Percentiles rank a stretch among this genome's conserved stretches.
phyloP scores from a whole-genome alignment of 1,139 yeast species.

The Yamadazyma diospyri region DNA sequence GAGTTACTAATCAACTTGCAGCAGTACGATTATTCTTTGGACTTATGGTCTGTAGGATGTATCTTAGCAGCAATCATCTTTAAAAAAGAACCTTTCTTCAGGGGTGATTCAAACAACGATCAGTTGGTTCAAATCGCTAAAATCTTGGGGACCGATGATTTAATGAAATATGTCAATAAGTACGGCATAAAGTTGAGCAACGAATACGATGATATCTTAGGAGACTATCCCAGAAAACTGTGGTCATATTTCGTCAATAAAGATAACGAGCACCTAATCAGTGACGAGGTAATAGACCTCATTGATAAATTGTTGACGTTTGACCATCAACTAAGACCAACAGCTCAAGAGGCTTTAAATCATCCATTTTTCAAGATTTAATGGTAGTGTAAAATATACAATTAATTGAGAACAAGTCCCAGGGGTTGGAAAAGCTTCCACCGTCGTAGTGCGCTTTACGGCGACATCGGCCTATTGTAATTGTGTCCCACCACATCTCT shows the following conservation, averaged over 20 bases:
- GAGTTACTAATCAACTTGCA: slow-evolving; percentile 70
- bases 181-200: slow-evolving; percentile 58
- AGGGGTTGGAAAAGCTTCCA: no score
- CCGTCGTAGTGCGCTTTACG: no score
- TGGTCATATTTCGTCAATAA: slow-evolving; percentile 81
- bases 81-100: slow-evolving; percentile 74
- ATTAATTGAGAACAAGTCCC: no score
- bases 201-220: slow-evolving; percentile 67
- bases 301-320: slow-evolving; percentile 80
- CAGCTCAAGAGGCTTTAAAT: slow-evolving; percentile 87
- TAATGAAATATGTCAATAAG: slow-evolving; percentile 56
- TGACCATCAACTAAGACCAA: slow-evolving; percentile 92
- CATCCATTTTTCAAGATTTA: slow-evolving; percentile 49
- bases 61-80: slow-evolving; percentile 75
- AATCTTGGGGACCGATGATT: slow-evolving; percentile 69
- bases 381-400: slow-evolving; percentile 4
- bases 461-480: no score
- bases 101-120: slow-evolving; percentile 76
- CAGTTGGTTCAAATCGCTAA: slow-evolving; percentile 77
- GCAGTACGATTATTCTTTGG: slow-evolving; percentile 75
- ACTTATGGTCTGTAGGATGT: slow-evolving; percentile 81
- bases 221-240: slow-evolving; percentile 72
- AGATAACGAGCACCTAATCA: slow-evolving; percentile 66
- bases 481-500: no score
- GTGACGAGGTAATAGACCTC: slow-evolving; percentile 72